phyloP scores from a whole-genome alignment of 164 flowering plant species.

The Buxus sempervirens region DNA sequence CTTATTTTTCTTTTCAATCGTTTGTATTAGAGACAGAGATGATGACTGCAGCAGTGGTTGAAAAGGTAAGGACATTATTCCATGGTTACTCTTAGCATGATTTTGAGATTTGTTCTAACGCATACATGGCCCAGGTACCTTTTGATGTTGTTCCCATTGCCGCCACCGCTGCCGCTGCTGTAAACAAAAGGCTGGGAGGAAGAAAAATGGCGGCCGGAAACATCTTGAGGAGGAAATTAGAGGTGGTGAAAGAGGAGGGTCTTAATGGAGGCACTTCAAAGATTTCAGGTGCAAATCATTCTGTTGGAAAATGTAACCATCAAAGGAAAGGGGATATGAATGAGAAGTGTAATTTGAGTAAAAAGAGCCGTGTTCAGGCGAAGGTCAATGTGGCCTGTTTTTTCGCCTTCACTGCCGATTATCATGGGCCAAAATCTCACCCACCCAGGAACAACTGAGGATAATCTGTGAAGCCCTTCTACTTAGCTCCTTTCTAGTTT shows the following conservation, averaged over 20 bases:
- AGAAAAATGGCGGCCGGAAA: constrained; percentile 32
- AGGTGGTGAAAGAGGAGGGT: constrained; percentile 12
- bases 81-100: background rate
- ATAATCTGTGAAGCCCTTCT: constrained; percentile 18
- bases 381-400: constrained; percentile 28
- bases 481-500: constrained; percentile 7
- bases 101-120: background rate
- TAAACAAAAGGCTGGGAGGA: constrained; percentile 23
- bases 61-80: constrained; percentile 19
- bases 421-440: constrained; percentile 46
- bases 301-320: constrained; percentile 7
- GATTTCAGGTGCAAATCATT: constrained; percentile 20
- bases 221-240: constrained; percentile 13
- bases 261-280: constrained; percentile 5
- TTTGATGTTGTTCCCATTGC: constrained; percentile 14
- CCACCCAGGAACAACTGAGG: constrained; percentile 61
- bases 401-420: constrained; percentile 50
- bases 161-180: constrained; percentile 4
- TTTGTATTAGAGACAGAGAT: constrained; percentile 7
- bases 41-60: constrained; percentile 2
- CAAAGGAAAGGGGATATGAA: constrained; percentile 9
- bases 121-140: constrained; percentile 14
- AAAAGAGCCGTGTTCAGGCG: constrained; percentile 14
- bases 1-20: background rate
- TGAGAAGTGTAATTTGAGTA: constrained; percentile 28